Base-by-base conservation (phyloP, 331 rosid species). In the Malus hybrid region DNA sequence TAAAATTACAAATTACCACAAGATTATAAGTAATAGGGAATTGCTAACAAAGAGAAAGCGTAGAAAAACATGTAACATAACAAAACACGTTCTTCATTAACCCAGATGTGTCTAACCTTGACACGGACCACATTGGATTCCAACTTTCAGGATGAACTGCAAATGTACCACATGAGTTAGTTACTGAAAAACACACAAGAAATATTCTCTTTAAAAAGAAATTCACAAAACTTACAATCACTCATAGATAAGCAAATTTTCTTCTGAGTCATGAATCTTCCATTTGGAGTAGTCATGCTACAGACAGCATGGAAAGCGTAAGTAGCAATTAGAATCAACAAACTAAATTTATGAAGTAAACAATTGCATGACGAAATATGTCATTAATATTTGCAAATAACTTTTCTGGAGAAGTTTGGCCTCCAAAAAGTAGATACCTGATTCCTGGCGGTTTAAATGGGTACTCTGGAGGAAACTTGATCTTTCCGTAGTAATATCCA, bases 111-210 rank as follows among this genome's bases (percentile, higher is more conserved):
- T 69, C 93, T 79, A 72, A 95, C 99, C 97, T 95, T 73, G 99
- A 89, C 20, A 90, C 98, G 5, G 98, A 95, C 99, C 99, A 95
- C 98, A 92, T 90, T 15, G 98, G 99, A 88, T 95, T 95, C 99
- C 99, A 95, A 88, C 89, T 90, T 87, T 95, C 99, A 6, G 99
- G 99, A 86, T 95, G 99, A 86, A 92, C 99, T 92, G 88, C 87
- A 83, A 69, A 74, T 15, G 1, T 16, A 50, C 56, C 33, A 70
- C 52, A 71, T 76, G 46, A 74, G 54, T 54, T 29, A 73, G 60
- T 55, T 71, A 70, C 18, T 55, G 46, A 48, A 16, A 46, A 50
- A 71, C 24, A 78, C 34, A 71, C 16, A 69, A 74, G 31, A 48
- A 34, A 28, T 42, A 55, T 71, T 70, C 50, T 69, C 75, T 73